Evolutionary conservation across 345 rosid genomes (phyloP).

Genomic region (Erysimum cheiranthoides): DNA sequence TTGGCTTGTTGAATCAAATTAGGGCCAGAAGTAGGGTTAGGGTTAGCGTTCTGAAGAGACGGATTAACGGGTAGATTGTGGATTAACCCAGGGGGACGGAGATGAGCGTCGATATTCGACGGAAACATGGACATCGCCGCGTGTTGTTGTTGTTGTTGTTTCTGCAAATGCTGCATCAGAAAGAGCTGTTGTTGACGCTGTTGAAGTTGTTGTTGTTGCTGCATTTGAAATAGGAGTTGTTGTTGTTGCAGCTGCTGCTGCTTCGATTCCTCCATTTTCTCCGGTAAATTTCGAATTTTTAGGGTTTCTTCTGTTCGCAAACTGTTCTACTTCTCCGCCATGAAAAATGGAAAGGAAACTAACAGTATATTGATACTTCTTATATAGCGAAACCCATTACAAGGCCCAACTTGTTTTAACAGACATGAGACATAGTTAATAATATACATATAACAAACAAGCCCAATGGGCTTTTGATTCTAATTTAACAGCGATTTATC

Average conservation of each 20-base stretch:
- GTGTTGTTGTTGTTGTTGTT: slow-evolving; percentile 76
- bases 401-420: slow-evolving; percentile 6
- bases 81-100: slow-evolving; percentile 60
- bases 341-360: not conserved
- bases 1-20: slow-evolving; percentile 33
- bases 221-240: slow-evolving; percentile 40
- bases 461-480: slow-evolving; percentile 13
- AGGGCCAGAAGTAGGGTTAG: slow-evolving; percentile 50
- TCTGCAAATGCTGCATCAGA: slow-evolving; percentile 53
- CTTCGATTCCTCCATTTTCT: slow-evolving; percentile 70
- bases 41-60: slow-evolving; percentile 51
- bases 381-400: not conserved
- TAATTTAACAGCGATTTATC: too few relatives aligned
- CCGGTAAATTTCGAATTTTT: slow-evolving; percentile 17
- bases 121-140: slow-evolving; percentile 84
- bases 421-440: not conserved
- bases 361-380: not conserved
- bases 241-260: slow-evolving; percentile 55
- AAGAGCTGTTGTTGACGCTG: slow-evolving; percentile 77
- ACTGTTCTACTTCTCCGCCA: slow-evolving; percentile 26
- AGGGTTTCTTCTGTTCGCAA: slow-evolving; percentile 38
- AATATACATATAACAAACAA: not conserved
- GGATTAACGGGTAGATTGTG: slow-evolving; percentile 56
- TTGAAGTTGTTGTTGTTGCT: slow-evolving; percentile 58
- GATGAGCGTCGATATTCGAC: slow-evolving; percentile 67